Evolutionary conservation across 495 filamentous ascomycete species (phyloP), one percentile per base, ranked within the genome.

Genomic region (Neurospora hispaniola): DNA sequence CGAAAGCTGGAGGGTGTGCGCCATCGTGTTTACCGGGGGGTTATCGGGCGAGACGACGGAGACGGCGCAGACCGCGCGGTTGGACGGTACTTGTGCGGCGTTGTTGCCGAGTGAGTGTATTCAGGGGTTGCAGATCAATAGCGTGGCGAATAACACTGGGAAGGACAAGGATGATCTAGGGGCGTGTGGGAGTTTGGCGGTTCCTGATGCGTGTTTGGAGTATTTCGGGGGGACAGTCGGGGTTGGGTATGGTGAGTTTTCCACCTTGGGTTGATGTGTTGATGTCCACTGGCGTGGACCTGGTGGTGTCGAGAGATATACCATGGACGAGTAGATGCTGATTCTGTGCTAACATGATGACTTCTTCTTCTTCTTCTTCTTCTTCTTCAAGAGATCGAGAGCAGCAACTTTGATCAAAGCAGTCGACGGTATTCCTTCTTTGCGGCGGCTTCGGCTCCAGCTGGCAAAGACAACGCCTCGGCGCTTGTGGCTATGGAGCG

Each of bases 1-100:
- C 6, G 71, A 42, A 6, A 69, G 43, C 41, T 78, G 75, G 75
- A 35, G 72, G 40, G 59, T 78, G 8, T 77, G 77, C 44, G 75
- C 72, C 1, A 66, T 76, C 8, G 75, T 78, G 11, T 78, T 78
- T 31, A 69, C 69, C 0, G 72, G 44, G 2, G 75, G 76, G 0
- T n/a, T 78, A 43, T 16, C 18, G 9, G 27, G 16, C 0, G 14
- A 9, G 11, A 70, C 42, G 27, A 71, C 42, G 40, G 48, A 12
- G 40, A 4, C 40, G 4, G 12, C 42, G 9, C 41, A 38, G 3
- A 43, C 54, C 2, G 31, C 3, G 39, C 7, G 18, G 7, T 0
- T 54, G 18, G 43, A 73, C 23, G 75, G 75, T 2, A 70, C 41
- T 10, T 78, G 76, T 35, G 38, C 38, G 7, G 41, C 9, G 1